phyloP scores from a whole-genome alignment of 2,329 filamentous ascomycete genomes.

The Tolypocladium inflatum region DNA sequence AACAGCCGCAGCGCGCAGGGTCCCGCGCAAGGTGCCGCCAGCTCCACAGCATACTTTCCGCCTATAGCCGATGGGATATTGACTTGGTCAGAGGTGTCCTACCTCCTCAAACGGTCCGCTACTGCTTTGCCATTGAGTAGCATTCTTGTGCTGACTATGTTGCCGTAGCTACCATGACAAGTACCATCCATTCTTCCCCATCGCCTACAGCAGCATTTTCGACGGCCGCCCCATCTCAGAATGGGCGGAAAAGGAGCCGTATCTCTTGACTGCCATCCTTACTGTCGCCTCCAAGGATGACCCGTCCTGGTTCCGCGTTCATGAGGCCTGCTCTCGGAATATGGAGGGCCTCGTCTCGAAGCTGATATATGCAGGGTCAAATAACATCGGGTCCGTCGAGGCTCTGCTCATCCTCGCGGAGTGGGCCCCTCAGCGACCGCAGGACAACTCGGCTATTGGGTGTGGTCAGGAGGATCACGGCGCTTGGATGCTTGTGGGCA shows the following conservation, averaged over 20 bases:
- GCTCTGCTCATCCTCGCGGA: slow-evolving; percentile 61
- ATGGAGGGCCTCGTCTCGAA: slow-evolving; percentile 61
- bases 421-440: slow-evolving; percentile 60
- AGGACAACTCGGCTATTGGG: slow-evolving; percentile 53
- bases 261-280: slow-evolving; percentile 60
- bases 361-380: slow-evolving; percentile 56
- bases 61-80: slow-evolving; percentile 22
- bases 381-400: slow-evolving; percentile 62
- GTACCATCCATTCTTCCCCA: slow-evolving; percentile 62
- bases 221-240: slow-evolving; percentile 39
- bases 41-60: slow-evolving; percentile 14
- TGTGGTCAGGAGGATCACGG: slow-evolving; percentile 65
- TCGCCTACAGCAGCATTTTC: slow-evolving; percentile 53
- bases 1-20: slow-evolving; percentile 5
- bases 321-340: slow-evolving; percentile 56
- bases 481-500: slow-evolving; percentile 69
- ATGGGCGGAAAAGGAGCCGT: slow-evolving; percentile 51
- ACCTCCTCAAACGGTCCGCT: slow-evolving; percentile 15
- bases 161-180: slow-evolving; percentile 47
- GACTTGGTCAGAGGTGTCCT: slow-evolving; percentile 13
- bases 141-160: background rate
- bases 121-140: background rate
- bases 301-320: slow-evolving; percentile 51
- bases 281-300: slow-evolving; percentile 64
- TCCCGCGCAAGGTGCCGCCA: background rate